Percentiles rank a stretch among this genome's conserved stretches.
These are phyloP conservation scores for Pleurotus pulmonarius DNA, from an alignment of 768 basidiomycete genomes.

Conservation along the genomic window DNA sequence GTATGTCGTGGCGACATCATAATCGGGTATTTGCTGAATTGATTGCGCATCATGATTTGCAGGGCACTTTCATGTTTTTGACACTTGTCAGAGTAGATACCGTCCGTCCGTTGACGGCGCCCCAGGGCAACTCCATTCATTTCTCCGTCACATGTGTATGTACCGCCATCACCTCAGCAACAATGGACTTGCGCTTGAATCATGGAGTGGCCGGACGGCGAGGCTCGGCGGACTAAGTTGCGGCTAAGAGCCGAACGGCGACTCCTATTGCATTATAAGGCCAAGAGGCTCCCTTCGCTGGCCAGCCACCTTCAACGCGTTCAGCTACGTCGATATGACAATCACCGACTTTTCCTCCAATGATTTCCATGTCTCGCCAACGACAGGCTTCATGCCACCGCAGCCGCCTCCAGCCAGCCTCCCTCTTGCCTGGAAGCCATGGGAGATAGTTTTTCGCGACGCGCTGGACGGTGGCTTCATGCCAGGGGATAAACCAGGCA, in stretches of 20 bases:
- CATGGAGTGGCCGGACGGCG: background rate
- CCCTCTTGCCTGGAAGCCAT: constrained; percentile 48
- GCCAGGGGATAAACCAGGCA: constrained; percentile 45
- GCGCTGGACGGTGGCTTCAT: constrained; percentile 42
- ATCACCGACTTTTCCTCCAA: constrained; percentile 48
- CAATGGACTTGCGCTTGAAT: background rate
- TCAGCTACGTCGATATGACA: background rate
- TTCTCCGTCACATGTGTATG: background rate
- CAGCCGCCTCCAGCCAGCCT: constrained; percentile 63
- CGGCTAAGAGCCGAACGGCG: constrained; percentile 6
- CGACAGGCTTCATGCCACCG: constrained; percentile 91
- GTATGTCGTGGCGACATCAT: no score
- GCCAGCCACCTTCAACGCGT: background rate
- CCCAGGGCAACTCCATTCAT: background rate
- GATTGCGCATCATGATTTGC: no score
- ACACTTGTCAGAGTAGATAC: background rate
- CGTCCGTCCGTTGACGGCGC: background rate
- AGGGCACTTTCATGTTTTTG: no score
- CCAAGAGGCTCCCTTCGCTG: background rate
- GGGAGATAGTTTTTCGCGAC: constrained; percentile 55
- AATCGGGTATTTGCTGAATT: no score
- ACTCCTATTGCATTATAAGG: background rate
- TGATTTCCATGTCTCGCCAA: constrained; percentile 88
- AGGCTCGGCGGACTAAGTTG: background rate
- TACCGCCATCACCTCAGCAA: background rate